phyloP scores from a whole-genome alignment of 176 grass and related monocot species.

The Cenchrus purpureus region DNA sequence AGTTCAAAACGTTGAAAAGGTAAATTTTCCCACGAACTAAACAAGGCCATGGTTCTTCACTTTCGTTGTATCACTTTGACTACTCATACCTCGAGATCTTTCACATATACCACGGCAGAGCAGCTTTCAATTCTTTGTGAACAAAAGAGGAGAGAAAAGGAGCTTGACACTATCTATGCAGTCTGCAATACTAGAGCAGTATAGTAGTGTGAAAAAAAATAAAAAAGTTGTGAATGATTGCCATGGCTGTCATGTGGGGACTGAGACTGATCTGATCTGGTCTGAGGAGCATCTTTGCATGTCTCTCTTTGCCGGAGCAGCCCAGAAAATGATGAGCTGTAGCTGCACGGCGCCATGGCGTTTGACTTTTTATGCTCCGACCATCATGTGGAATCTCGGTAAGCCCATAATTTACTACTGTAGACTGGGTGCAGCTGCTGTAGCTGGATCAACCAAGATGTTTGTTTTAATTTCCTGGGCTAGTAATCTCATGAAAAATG shows the following conservation, averaged over 20 bases:
- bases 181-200: background rate
- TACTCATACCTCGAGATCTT: constrained; percentile 1
- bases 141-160: background rate
- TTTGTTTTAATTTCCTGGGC: background rate
- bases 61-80: background rate
- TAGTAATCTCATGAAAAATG: background rate
- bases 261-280: background rate
- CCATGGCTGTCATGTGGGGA: constrained; percentile 31
- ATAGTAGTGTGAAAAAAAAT: background rate
- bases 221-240: constrained; percentile 30
- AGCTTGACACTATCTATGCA: background rate
- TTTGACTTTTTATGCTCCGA: constrained; percentile 36
- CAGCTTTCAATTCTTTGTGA: background rate
- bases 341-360: constrained; percentile 10
- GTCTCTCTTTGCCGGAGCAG: constrained; percentile 42
- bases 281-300: constrained; percentile 42
- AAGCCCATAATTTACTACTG: background rate
- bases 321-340: constrained; percentile 33
- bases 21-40: too few relatives aligned
- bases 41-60: background rate
- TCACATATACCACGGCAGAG: constrained; percentile 19
- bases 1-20: too few relatives aligned
- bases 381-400: constrained; percentile 28
- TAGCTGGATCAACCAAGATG: background rate
- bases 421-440: background rate